Conservation (phyloP, 1,139 yeast species). For the Pneumocystis canis region DNA sequence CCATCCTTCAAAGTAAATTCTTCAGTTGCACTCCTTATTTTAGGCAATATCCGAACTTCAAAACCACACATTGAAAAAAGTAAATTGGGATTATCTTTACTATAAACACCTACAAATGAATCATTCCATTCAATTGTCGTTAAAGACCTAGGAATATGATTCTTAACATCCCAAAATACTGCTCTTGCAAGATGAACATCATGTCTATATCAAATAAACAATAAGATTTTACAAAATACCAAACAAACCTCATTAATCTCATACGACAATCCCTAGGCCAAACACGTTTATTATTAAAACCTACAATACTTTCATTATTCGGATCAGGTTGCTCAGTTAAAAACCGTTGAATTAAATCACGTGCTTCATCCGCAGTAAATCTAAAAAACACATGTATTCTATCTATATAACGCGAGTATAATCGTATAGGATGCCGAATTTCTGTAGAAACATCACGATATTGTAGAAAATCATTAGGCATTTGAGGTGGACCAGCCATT, state of each 20-base stretch:
- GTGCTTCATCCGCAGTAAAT: slow-evolving; percentile 58
- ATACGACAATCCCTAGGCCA: slow-evolving; percentile 92
- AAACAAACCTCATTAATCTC: slow-evolving; percentile 69
- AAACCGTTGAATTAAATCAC: slow-evolving; percentile 60
- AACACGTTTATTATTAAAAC: slow-evolving; percentile 76
- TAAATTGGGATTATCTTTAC: slow-evolving; percentile 76
- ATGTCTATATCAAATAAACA: not conserved
- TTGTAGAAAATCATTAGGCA: slow-evolving; percentile 67
- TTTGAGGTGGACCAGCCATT: slow-evolving; percentile 55
- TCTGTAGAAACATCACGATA: slow-evolving; percentile 48
- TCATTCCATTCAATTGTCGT: slow-evolving; percentile 69
- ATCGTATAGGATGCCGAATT: slow-evolving; percentile 53
- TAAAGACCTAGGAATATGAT: slow-evolving; percentile 63
- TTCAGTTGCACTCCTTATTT: slow-evolving; percentile 36
- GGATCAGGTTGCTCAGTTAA: slow-evolving; percentile 84
- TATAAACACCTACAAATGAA: slow-evolving; percentile 74
- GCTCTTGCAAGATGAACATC: slow-evolving; percentile 85
- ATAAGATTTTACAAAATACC: not conserved
- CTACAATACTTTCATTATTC: slow-evolving; percentile 69
- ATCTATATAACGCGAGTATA: slow-evolving; percentile 74
- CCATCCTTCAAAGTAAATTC: slow-evolving; percentile 44
- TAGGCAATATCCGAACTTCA: slow-evolving; percentile 80
- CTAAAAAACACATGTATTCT: slow-evolving; percentile 66
- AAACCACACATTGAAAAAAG: slow-evolving; percentile 89
- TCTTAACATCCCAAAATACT: slow-evolving; percentile 75